Conservation (phyloP, 371 early-diverging fungal genomes). For the Saksenaea vasiformis region DNA sequence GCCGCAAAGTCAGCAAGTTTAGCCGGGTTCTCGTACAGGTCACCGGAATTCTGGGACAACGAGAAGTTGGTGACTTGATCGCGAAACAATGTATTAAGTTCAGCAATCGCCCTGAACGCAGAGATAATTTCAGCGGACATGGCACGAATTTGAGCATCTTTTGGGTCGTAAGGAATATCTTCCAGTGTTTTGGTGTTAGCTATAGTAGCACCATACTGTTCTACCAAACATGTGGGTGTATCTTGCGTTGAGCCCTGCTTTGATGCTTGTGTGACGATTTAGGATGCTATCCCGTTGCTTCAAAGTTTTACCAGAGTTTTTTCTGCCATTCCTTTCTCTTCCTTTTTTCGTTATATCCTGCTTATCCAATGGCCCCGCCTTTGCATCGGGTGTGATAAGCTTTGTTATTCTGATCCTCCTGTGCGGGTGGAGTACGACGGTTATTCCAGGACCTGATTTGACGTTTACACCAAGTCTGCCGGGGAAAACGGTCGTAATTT, state of each 20-base stretch:
- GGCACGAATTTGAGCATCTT: constrained; percentile 83
- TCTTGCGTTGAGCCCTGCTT: constrained; percentile 23
- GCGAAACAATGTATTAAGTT: constrained; percentile 86
- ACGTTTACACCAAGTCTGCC: constrained; percentile 24
- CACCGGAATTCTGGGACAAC: constrained; percentile 89
- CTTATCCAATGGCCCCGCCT: not conserved
- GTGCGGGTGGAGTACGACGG: constrained; percentile 93
- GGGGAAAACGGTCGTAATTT: constrained; percentile 89
- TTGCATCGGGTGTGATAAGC: constrained; percentile 45
- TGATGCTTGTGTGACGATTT: constrained; percentile 5
- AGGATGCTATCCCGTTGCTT: constrained; percentile 7
- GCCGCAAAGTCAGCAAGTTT: constrained; percentile 95
- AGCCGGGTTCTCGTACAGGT: constrained; percentile 89
- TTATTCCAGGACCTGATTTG: constrained; percentile 61
- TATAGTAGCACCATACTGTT: constrained; percentile 75
- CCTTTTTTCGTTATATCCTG: not conserved
- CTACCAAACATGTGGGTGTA: constrained; percentile 50
- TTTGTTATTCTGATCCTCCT: constrained; percentile 79
- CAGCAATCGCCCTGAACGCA: constrained; percentile 89
- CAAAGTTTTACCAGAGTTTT: constrained; percentile 16
- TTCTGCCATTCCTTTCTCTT: constrained; percentile 19
- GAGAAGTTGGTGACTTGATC: constrained; percentile 94
- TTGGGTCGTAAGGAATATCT: constrained; percentile 79
- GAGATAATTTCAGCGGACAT: constrained; percentile 90
- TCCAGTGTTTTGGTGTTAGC: constrained; percentile 81